phyloP scores from a whole-genome alignment of 305 asterid genomes.

The Ajuga reptans region DNA sequence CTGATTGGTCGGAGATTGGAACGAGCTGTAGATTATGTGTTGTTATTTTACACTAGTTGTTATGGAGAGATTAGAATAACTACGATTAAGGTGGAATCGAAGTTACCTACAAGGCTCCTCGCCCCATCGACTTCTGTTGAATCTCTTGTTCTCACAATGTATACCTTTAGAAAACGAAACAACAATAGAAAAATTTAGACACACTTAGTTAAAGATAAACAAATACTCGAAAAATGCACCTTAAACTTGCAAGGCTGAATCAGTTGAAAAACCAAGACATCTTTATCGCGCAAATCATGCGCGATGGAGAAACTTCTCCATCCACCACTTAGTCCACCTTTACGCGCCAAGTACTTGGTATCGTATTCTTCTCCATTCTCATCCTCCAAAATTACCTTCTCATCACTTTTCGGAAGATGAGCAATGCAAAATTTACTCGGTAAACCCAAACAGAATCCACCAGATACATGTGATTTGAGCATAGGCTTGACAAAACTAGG shows the following conservation, averaged over 20 bases:
- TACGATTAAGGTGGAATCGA: too few species aligned
- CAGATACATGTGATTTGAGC: constrained; percentile 56
- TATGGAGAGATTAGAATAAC: too few species aligned
- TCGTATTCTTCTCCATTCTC: constrained; percentile 30
- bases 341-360: constrained; percentile 36
- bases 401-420: constrained; percentile 48
- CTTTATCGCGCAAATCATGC: constrained; percentile 35
- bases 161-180: too few species aligned
- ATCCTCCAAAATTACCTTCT: constrained; percentile 33
- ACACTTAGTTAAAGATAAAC: too few species aligned
- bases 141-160: too few species aligned
- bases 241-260: constrained; percentile 35
- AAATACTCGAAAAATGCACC: constrained; percentile 21
- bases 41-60: too few species aligned
- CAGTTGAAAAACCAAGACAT: constrained; percentile 47
- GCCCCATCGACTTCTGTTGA: too few species aligned
- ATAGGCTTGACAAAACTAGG: constrained; percentile 44
- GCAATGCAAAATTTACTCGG: constrained; percentile 38
- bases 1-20: too few species aligned
- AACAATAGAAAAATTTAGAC: too few species aligned
- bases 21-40: too few species aligned
- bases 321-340: constrained; percentile 49
- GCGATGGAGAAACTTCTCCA: constrained; percentile 51
- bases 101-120: too few species aligned
- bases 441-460: constrained; percentile 60